Conservation (phyloP, 768 basidiomycete genomes). For the Kwoniella heveanensis region DNA sequence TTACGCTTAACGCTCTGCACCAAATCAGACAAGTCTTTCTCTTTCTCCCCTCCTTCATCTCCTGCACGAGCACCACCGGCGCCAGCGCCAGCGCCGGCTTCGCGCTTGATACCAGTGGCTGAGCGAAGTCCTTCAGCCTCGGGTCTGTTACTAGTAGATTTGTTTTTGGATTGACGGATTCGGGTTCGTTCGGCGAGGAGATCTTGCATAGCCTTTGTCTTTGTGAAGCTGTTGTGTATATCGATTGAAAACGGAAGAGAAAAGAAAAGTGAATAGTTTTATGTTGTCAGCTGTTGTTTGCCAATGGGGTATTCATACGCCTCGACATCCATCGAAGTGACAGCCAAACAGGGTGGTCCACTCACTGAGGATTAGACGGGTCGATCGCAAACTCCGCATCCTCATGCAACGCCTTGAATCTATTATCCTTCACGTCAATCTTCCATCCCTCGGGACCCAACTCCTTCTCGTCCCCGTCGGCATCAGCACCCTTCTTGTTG, state of each 20-base stretch:
- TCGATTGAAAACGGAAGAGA: not conserved
- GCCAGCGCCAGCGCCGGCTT: too few species aligned
- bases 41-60: not conserved
- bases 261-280: not conserved
- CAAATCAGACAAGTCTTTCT: slow-evolving; percentile 64
- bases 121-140: slow-evolving; percentile 5
- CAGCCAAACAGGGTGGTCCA: too few species aligned
- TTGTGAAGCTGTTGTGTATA: slow-evolving; percentile 85
- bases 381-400: slow-evolving; percentile 93
- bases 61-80: too few species aligned
- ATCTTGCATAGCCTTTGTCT: slow-evolving; percentile 84
- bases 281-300: too few species aligned
- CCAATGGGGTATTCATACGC: too few species aligned
- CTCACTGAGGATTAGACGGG: slow-evolving; percentile 91
- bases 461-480: slow-evolving; percentile 68
- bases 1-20: slow-evolving; percentile 89
- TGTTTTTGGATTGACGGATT: slow-evolving; percentile 17
- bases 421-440: slow-evolving; percentile 80
- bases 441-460: slow-evolving; percentile 66
- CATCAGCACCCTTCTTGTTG: slow-evolving; percentile 58
- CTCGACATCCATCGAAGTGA: too few species aligned
- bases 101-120: slow-evolving; percentile 14
- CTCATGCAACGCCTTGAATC: slow-evolving; percentile 84
- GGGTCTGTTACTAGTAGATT: slow-evolving; percentile 3
- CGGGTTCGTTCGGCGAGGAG: slow-evolving; percentile 77